Conservation (phyloP, 495 filamentous ascomycete genomes). For the Xylaria nigripes region DNA sequence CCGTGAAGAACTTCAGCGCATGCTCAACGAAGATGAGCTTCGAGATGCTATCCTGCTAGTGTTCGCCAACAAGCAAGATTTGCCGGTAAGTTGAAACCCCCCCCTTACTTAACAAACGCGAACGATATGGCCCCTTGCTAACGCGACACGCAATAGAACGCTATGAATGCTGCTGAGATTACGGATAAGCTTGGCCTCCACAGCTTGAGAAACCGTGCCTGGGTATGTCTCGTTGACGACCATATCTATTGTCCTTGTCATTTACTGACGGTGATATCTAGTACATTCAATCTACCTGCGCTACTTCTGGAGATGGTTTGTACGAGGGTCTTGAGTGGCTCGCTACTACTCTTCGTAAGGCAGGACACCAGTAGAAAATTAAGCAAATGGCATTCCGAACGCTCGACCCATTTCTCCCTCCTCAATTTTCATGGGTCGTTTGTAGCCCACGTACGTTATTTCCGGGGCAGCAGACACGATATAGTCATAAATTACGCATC, state of each 20-base stretch:
- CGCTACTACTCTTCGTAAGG: conserved; percentile 87
- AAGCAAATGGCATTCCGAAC: conserved; percentile 18
- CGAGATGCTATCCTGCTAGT: conserved; percentile 94
- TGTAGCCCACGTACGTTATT: conserved; percentile 36
- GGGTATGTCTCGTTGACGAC: conserved; percentile 61
- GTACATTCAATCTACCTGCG: conserved; percentile 99
- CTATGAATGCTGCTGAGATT: conserved; percentile 99
- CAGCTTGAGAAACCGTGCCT: conserved; percentile 93
- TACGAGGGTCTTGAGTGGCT: conserved; percentile 99
- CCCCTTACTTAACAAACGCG: not conserved
- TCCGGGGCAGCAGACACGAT: conserved; percentile 35
- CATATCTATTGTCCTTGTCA: conserved; percentile 3
- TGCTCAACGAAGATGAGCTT: conserved; percentile 99
- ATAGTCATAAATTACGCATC: conserved; percentile 34
- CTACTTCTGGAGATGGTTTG: conserved; percentile 97
- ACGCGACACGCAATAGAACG: conserved; percentile 55
- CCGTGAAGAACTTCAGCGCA: conserved; percentile 97
- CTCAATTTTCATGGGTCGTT: conserved; percentile 37
- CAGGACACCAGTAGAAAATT: conserved; percentile 63
- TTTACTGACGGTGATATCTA: conserved; percentile 33
- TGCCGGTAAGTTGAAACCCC: conserved; percentile 68
- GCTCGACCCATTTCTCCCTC: conserved; percentile 22
- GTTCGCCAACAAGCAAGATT: conserved; percentile 99
- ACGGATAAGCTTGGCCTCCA: conserved; percentile 99
- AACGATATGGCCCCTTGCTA: not conserved